Percentiles rank a stretch among this genome's conserved stretches.
Evolutionary conservation across 1,284 basidiomycete species (phyloP).

Genomic region (Ceratobasidium papillatum): DNA sequence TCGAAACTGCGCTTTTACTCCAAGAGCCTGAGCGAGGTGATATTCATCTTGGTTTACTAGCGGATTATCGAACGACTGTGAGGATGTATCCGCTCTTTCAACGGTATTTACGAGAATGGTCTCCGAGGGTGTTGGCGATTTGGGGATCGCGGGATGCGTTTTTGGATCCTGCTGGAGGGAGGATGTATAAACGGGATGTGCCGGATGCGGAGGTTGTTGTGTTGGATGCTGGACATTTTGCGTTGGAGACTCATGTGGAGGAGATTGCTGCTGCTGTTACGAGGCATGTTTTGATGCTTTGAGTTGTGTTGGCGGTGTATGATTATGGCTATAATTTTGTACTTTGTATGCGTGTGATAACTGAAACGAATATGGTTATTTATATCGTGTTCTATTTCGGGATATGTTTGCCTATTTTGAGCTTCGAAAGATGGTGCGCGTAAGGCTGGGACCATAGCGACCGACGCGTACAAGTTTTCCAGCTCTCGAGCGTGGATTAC

Average conservation of each 20-base stretch:
- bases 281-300: constrained; percentile 26
- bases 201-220: constrained; percentile 55
- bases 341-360: not conserved
- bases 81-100: constrained; percentile 59
- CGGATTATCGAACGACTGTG: constrained; percentile 59
- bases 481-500: constrained; percentile 14
- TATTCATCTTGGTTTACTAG: constrained; percentile 57
- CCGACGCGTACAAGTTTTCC: not conserved
- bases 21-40: constrained; percentile 46
- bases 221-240: constrained; percentile 60
- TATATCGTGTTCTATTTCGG: not conserved
- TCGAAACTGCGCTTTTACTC: constrained; percentile 23
- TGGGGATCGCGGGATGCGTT: constrained; percentile 61
- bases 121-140: constrained; percentile 57
- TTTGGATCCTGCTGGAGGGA: constrained; percentile 58
- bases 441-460: not conserved
- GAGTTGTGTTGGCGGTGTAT: not conserved
- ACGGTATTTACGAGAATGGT: constrained; percentile 54
- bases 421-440: not conserved
- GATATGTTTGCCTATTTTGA: not conserved
- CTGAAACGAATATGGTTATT: constrained; percentile 3
- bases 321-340: not conserved
- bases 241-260: constrained; percentile 53
- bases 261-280: constrained; percentile 46
- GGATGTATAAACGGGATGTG: constrained; percentile 57